Evolutionary conservation across 176 grass and related monocot species (phyloP).

Genomic region (Ensete glaucum): DNA sequence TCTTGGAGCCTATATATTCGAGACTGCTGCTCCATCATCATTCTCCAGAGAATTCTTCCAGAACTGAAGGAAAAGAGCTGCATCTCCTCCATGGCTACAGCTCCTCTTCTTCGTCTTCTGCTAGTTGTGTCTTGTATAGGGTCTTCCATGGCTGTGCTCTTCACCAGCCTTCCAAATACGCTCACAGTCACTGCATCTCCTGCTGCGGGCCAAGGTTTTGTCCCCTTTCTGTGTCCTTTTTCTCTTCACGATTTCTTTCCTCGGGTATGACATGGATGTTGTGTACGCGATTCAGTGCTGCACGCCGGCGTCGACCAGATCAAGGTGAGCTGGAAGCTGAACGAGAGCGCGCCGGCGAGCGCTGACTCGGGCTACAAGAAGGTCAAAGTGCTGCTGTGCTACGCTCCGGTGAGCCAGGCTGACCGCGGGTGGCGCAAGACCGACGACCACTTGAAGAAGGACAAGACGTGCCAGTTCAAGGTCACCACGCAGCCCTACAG

Average conservation of each 20-base stretch:
- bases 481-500: slow-evolving; percentile 30
- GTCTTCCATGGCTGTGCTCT: slow-evolving; percentile 34
- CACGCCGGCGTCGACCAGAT: slow-evolving; percentile 48
- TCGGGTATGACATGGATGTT: background rate
- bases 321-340: slow-evolving; percentile 48
- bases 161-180: slow-evolving; percentile 39
- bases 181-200: slow-evolving; percentile 42
- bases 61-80: too few species aligned
- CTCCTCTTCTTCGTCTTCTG: slow-evolving; percentile 14
- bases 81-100: background rate
- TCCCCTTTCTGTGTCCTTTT: background rate
- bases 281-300: slow-evolving; percentile 27
- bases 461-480: slow-evolving; percentile 70
- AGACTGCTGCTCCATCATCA: too few species aligned
- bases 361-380: slow-evolving; percentile 23
- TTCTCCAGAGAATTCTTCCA: background rate
- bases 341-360: slow-evolving; percentile 15
- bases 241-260: background rate
- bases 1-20: too few species aligned
- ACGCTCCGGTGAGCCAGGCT: slow-evolving; percentile 55
- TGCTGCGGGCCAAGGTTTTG: slow-evolving; percentile 39
- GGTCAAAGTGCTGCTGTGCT: slow-evolving; percentile 64
- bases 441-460: slow-evolving; percentile 45
- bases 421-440: slow-evolving; percentile 58
- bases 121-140: slow-evolving; percentile 23